Evolutionary conservation across 192 early-diverging fungal genomes (phyloP), one percentile per base, ranked within the genome.

Genomic region (Linnemannia hyalina): DNA sequence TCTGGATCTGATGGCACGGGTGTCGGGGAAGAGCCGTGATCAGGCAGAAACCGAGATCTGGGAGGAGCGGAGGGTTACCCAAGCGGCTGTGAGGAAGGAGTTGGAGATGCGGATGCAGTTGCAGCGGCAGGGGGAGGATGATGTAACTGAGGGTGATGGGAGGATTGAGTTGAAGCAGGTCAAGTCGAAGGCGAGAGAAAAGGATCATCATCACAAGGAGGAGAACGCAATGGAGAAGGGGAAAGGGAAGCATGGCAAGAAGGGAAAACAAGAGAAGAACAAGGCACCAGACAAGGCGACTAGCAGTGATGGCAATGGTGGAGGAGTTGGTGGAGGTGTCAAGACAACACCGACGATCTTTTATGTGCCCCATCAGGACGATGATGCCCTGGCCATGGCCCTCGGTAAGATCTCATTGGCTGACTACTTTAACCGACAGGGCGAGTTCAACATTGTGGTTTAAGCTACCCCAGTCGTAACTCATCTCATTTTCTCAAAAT

Each of bases 281-380:
- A 65, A 65, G 60, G 9, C 1, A 13, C 4, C n/a, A 29, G 23
- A 16, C 13, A 32, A 32, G 29, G 60, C 60, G 60, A 65, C 9
- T 15, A 65, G 26, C 9, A 32, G 29, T 13, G 32, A 23, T 57
- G 68, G 80, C 16, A n/a, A 52, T 35, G 20, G 23, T 18, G 73
- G 68, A 49, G 44, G 55, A 35, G 41, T n/a, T n/a, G n/a, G n/a
- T 8, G 22, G 18, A 40, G 49, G 40, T 46, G 36, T 69, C 23
- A 84, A 84, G n/a, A 77, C 60, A 3, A 79, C 83, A 0, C 77
- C 83, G 0, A 35, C 83, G 22, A 80, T 85, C 16, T 85, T 85
- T 73, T 85, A 85, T 36, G 78, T 85, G 16, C 83, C 83, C 5
- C 83, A 85, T 38, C 83, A 85, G 32, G 83, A 85, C 15, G 83